Evolutionary conservation across 169 alveolate species (phyloP), one percentile per base, ranked within the genome.

Genomic region (Plasmodium sp.): DNA sequence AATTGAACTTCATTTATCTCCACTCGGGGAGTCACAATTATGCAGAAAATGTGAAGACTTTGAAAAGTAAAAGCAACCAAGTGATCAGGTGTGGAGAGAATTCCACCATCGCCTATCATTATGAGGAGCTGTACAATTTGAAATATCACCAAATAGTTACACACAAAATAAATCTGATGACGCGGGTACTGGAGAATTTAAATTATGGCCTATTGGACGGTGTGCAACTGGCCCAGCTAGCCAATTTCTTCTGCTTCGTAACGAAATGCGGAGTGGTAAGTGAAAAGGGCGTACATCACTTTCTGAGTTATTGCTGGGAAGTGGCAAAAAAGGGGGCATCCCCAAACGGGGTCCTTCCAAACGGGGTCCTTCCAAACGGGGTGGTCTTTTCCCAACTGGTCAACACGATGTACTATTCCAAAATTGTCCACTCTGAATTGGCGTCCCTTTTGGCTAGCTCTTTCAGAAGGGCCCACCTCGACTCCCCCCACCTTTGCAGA

Each of bases 381-480:
- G 33, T 27, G 43, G 10, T 56, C 56, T 39, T 56, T 14, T 86
- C 67, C 81, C 62, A 86, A 86, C 72, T 80, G 36, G 45, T 90
- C 36, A 90, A 45, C 34, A 90, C 82, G 14, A 90, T 90, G 94
- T 80, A 90, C 51, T 80, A 80, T 27, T 90, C 94, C 18, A 79
- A 90, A 90, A 90, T 90, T 79, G 43, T 90, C 5, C 72, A 80
- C 36, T 45, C 2, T 27, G 83, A 79, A 14, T 27, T 90, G 18
- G n/a, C 80, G 6, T 51, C n/a, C 22, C 62, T 54, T 51, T 16
- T 86, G 45, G 82, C 77, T 75, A 14, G 43, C 27, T 22, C 12
- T 1, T 51, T 71, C 3, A 86, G 71, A 86, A 74, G 71, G 27
- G 27, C 16, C 31, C 1, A 54, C 82, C 33, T 33, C 45, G 7